These are phyloP conservation scores for Serendipita indica DNA, from an alignment of 768 basidiomycete genomes.

Conservation along the genomic window DNA sequence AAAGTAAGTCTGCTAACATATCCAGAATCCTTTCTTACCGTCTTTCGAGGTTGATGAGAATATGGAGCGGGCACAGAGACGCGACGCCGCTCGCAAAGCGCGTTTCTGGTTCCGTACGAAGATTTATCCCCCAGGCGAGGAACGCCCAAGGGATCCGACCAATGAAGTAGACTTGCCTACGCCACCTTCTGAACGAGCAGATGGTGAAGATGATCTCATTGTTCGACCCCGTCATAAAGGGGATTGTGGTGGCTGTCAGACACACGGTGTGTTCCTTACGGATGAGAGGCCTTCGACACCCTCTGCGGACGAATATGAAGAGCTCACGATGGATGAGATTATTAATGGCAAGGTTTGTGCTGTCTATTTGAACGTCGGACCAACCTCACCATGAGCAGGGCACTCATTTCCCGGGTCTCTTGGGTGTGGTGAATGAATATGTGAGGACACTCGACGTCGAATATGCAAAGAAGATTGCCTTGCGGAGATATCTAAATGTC, in stretches of 20 bases:
- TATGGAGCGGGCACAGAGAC: conserved; percentile 76
- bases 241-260: conserved; percentile 26
- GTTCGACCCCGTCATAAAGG: conserved; percentile 30
- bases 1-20: conserved; percentile 39
- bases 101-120: conserved; percentile 86
- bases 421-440: conserved; percentile 71
- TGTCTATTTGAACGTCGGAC: conserved; percentile 13
- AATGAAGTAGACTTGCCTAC: background rate
- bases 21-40: conserved; percentile 8
- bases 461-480: conserved; percentile 38
- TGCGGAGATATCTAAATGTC: conserved; percentile 67
- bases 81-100: conserved; percentile 57
- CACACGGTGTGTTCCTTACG: background rate
- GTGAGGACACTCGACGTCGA: conserved; percentile 74
- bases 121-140: conserved; percentile 45
- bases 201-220: background rate
- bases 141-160: conserved; percentile 9
- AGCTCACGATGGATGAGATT: conserved; percentile 85
- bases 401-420: conserved; percentile 56
- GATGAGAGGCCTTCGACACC: conserved; percentile 19
- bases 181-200: background rate
- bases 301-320: conserved; percentile 74
- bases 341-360: conserved; percentile 73
- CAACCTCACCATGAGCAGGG: conserved; percentile 27
- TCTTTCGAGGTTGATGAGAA: conserved; percentile 79